Evolutionary conservation across 306 rosid genomes (phyloP).

Genomic region (Arachis hypogaea): DNA sequence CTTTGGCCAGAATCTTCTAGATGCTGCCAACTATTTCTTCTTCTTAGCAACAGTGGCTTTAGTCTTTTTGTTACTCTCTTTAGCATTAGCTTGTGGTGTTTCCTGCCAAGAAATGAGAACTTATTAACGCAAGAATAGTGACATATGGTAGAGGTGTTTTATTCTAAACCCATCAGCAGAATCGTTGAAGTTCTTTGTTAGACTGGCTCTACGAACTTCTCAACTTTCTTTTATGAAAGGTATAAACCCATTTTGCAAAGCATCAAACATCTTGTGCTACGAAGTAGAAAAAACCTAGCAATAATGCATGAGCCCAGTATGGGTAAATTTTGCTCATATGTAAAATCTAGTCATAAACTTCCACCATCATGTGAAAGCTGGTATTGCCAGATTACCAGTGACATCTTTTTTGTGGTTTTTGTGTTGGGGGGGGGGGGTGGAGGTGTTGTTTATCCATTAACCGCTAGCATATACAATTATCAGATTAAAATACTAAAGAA

Average conservation of each 20-base stretch:
- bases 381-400: slow-evolving; percentile 8
- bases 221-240: not conserved
- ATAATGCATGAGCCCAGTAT: not conserved
- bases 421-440: too few species aligned
- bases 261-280: not conserved
- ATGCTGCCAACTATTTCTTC: slow-evolving; percentile 53
- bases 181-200: slow-evolving; percentile 24
- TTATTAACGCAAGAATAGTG: slow-evolving; percentile 11
- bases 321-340: slow-evolving; percentile 11
- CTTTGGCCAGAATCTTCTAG: slow-evolving; percentile 8
- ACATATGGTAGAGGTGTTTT: not conserved
- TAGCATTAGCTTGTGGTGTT: slow-evolving; percentile 54
- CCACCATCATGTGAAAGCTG: not conserved
- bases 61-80: slow-evolving; percentile 57
- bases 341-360: slow-evolving; percentile 7
- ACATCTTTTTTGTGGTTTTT: too few species aligned
- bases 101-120: slow-evolving; percentile 52
- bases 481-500: slow-evolving; percentile 5
- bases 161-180: slow-evolving; percentile 2
- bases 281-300: slow-evolving; percentile 5
- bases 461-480: not conserved
- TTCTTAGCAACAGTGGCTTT: slow-evolving; percentile 63
- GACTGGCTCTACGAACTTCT: slow-evolving; percentile 4
- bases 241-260: not conserved
- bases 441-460: too few species aligned